Evolutionary conservation across 2,329 filamentous ascomycete genomes (phyloP).

Genomic region (Trichoderma breve): DNA sequence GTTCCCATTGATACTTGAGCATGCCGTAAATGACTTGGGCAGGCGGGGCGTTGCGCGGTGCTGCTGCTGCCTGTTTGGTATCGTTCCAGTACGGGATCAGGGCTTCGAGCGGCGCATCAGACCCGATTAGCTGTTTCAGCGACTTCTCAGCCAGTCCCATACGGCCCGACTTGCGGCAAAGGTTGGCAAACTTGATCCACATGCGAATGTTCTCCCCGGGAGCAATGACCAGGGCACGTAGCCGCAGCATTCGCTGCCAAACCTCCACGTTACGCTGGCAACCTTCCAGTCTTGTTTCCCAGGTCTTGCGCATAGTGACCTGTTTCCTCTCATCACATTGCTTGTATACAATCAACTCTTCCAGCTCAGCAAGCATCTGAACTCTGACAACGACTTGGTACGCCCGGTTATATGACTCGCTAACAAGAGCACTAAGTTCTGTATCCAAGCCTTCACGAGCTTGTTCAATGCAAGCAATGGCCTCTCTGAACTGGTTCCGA

Average conservation of each 20-base stretch:
- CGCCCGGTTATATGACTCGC: conserved; percentile 95
- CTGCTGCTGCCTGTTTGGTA: conserved; percentile 25
- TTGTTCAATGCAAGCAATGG: conserved; percentile 83
- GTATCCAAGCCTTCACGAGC: conserved; percentile 92
- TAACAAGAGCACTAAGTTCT: conserved; percentile 92
- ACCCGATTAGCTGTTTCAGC: conserved; percentile 82
- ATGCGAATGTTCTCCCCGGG: conserved; percentile 95
- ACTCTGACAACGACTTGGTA: conserved; percentile 98
- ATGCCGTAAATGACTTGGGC: conserved; percentile 94
- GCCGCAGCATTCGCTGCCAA: conserved; percentile 97
- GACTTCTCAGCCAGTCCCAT: conserved; percentile 96
- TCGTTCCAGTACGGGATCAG: conserved; percentile 61
- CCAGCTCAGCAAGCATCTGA: conserved; percentile 97
- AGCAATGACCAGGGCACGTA: conserved; percentile 86
- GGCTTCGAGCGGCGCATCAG: conserved; percentile 59
- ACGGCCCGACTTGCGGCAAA: conserved; percentile 93
- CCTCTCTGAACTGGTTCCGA: conserved; percentile 91
- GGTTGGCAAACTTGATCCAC: conserved; percentile 99
- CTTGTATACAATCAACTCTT: conserved; percentile 98
- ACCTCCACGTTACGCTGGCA: conserved; percentile 97
- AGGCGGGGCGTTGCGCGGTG: conserved; percentile 50
- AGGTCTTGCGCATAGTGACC: conserved; percentile 86
- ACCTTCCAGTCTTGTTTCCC: conserved; percentile 91
- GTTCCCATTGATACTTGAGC: conserved; percentile 94
- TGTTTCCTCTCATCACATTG: conserved; percentile 88